Evolutionary conservation across 2,329 filamentous ascomycete genomes (phyloP).

Genomic region (Apiospora koreana): DNA sequence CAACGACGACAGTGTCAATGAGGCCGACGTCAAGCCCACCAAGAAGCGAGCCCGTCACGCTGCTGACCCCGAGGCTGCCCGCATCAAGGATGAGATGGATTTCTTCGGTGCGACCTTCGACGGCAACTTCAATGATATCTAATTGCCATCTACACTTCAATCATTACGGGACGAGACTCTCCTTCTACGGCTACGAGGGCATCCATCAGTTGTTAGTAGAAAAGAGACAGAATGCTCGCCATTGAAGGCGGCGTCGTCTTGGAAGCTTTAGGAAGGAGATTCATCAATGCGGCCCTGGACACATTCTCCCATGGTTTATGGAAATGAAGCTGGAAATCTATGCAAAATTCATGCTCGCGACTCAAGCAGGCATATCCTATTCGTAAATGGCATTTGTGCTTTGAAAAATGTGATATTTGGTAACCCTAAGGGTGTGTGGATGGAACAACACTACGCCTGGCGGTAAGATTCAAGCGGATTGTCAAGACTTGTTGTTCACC

Average conservation of each 20-base stretch:
- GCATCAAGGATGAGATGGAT: too few species aligned
- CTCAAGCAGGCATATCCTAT: not conserved
- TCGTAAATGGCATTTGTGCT: not conserved
- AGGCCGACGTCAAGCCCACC: not conserved
- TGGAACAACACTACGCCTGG: too few species aligned
- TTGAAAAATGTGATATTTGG: too few species aligned
- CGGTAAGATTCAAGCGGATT: too few species aligned
- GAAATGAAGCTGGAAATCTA: not conserved
- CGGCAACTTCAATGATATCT: too few species aligned
- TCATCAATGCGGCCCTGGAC: not conserved
- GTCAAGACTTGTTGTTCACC: too few species aligned
- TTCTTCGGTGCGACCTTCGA: too few species aligned
- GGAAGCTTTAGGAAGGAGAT: not conserved
- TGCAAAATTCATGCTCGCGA: not conserved
- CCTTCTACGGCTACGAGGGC: too few species aligned
- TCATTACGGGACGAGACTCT: too few species aligned
- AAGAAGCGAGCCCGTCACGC: conserved; percentile 15
- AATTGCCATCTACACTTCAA: too few species aligned
- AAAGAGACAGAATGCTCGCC: not conserved
- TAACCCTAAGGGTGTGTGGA: too few species aligned
- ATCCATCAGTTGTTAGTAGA: not conserved
- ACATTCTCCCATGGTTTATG: not conserved
- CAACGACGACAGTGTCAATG: not conserved
- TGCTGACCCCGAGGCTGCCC: too few species aligned
- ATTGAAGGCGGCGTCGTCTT: not conserved